Percentiles rank a stretch among this genome's conserved stretches.
Evolutionary conservation across 2,329 filamentous ascomycete genomes (phyloP).

Genomic region (Pseudogymnoascus sp.): DNA sequence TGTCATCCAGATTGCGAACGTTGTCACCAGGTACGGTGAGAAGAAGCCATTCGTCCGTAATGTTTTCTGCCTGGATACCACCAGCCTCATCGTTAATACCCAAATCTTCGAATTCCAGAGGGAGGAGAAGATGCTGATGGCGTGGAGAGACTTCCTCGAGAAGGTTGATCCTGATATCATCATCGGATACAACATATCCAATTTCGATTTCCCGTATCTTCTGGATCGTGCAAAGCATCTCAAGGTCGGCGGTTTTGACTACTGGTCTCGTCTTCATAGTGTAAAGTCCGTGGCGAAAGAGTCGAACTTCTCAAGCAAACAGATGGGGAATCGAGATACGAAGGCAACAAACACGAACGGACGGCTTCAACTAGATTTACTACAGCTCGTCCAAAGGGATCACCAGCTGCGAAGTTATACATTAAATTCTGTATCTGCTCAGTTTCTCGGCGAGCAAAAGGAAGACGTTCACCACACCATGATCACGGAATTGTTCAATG

Average conservation of each 20-base stretch:
- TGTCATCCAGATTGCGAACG: conserved; percentile 95
- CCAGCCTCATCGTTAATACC: conserved; percentile 88
- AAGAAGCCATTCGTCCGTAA: conserved; percentile 93
- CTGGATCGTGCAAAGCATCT: conserved; percentile 80
- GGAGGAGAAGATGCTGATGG: conserved; percentile 84
- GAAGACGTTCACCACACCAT: conserved; percentile 98
- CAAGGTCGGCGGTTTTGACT: conserved; percentile 72
- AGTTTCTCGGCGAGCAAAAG: conserved; percentile 95
- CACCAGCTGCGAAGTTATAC: conserved; percentile 95
- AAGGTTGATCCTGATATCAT: conserved; percentile 94
- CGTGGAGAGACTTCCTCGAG: conserved; percentile 84
- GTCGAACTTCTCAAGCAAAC: conserved; percentile 90
- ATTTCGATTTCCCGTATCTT: conserved; percentile 97
- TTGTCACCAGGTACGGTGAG: conserved; percentile 91
- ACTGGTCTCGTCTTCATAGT: conserved; percentile 72
- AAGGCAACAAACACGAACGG: conserved; percentile 94
- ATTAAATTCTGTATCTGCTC: conserved; percentile 87
- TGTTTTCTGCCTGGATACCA: conserved; percentile 89
- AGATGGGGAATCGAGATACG: conserved; percentile 93
- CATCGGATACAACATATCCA: conserved; percentile 96
- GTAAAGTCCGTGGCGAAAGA: conserved; percentile 64
- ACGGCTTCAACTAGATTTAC: conserved; percentile 79
- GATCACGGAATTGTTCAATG: conserved; percentile 97
- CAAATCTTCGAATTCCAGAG: conserved; percentile 76
- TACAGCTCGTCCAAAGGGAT: conserved; percentile 93